Evolutionary conservation across 352 stramenopile genomes (phyloP).

Genomic region (Pythium folliculosum): DNA sequence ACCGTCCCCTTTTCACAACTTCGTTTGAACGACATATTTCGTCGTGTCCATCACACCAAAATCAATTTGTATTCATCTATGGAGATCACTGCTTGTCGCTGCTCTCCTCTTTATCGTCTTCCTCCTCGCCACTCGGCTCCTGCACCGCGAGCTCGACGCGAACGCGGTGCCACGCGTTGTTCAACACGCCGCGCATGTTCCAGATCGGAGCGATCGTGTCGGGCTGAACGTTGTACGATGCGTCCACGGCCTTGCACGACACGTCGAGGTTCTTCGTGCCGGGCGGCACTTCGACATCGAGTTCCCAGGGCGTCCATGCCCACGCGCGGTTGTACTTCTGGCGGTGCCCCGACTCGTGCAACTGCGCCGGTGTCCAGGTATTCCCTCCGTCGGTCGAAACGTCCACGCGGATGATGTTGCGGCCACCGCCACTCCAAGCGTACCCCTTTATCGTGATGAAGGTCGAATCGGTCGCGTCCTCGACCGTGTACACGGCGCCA

Average conservation of each 20-base stretch:
- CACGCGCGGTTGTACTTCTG: conserved; percentile 92
- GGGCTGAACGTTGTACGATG: conserved; percentile 96
- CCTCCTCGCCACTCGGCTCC: conserved; percentile 34
- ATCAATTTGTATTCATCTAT: neutral
- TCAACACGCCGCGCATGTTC: conserved; percentile 97
- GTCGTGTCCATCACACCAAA: neutral
- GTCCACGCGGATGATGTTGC: conserved; percentile 96
- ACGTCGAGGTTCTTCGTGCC: conserved; percentile 86
- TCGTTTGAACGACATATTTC: too few relatives aligned
- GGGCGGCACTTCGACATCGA: conserved; percentile 88
- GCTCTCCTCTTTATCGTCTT: conserved; percentile 45
- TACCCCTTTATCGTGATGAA: conserved; percentile 93
- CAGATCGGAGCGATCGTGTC: conserved; percentile 95
- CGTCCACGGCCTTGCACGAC: conserved; percentile 94
- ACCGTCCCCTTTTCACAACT: too few relatives aligned
- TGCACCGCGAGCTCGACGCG: conserved; percentile 48
- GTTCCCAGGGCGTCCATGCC: conserved; percentile 97
- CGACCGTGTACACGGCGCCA: conserved; percentile 40
- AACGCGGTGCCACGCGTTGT: conserved; percentile 96
- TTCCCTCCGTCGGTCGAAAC: conserved; percentile 93
- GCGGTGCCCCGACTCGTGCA: conserved; percentile 79
- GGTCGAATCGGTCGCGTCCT: conserved; percentile 63
- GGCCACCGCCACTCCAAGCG: conserved; percentile 93
- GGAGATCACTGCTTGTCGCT: conserved; percentile 8
- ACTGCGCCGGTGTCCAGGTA: conserved; percentile 91